These are phyloP conservation scores for Metschnikowia noctiluminum DNA, from an alignment of 805 yeast species.

Conservation along the genomic window DNA sequence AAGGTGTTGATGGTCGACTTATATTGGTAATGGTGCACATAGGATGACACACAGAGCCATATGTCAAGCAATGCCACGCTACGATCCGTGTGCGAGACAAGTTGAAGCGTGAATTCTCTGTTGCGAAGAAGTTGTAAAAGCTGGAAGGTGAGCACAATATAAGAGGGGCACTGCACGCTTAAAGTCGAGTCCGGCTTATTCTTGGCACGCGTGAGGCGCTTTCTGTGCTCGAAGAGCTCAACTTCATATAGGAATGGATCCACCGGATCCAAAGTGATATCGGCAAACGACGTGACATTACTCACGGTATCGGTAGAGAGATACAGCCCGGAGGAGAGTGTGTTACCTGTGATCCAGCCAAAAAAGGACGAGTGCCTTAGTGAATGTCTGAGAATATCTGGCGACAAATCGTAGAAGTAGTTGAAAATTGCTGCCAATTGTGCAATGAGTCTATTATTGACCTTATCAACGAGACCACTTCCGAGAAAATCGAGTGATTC, in stretches of 20 bases:
- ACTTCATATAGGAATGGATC: slow-evolving; percentile 21
- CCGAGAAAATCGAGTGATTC: slow-evolving; percentile 15
- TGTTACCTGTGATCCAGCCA: slow-evolving; percentile 18
- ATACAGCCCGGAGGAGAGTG: slow-evolving; percentile 12
- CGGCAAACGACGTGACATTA: slow-evolving; percentile 16
- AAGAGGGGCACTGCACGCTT: slow-evolving; percentile 10
- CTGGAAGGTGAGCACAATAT: slow-evolving; percentile 10
- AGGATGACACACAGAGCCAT: slow-evolving; percentile 39
- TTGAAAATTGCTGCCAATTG: slow-evolving; percentile 24
- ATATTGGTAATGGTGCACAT: slow-evolving; percentile 38
- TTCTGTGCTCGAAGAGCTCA: slow-evolving; percentile 13
- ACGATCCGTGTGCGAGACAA: slow-evolving; percentile 1
- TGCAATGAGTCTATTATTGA: slow-evolving; percentile 21
- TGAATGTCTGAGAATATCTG: slow-evolving; percentile 14
- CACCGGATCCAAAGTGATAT: slow-evolving; percentile 10
- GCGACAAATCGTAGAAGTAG: slow-evolving; percentile 19
- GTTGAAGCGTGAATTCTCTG: slow-evolving; percentile 6
- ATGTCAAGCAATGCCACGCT: slow-evolving; percentile 18
- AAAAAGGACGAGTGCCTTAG: slow-evolving; percentile 15
- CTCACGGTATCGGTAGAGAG: slow-evolving; percentile 17
- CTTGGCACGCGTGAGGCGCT: slow-evolving; percentile 2
- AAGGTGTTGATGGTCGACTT: slow-evolving; percentile 22
- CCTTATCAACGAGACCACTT: background rate
- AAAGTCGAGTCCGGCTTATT: slow-evolving; percentile 1
- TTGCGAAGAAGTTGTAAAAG: slow-evolving; percentile 11